Evolutionary conservation across 495 filamentous ascomycete species (phyloP), one percentile per base, ranked within the genome.

Genomic region (Hyaloscypha variabilis): DNA sequence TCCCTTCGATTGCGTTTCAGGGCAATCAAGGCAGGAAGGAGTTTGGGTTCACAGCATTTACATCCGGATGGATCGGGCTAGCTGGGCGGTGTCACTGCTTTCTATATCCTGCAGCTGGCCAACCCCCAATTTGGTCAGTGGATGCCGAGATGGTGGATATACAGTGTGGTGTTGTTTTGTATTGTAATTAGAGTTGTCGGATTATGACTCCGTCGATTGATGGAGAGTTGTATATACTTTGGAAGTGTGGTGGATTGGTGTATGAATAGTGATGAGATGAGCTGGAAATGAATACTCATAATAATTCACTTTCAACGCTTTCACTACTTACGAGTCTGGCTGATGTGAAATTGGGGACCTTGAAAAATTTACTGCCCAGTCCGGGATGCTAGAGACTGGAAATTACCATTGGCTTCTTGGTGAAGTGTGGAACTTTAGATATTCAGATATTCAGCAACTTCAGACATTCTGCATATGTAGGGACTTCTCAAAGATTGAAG

Each of bases 21-120:
- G 21, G 39, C 39, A 46, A 19, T 34, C 1, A 34, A 34, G 31
- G 8, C 14, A 17, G 39, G 36, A 39, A 49, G 58, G 58, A 50
- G 58, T 60, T 60, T 46, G 30, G 56, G 10, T 36, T 29, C 19
- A 25, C 51, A 54, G 51, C 51, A 54, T 54, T 54, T 54, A 54
- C 51, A 54, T 54, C 51, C 23, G 51, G 51, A 54, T 54, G 51
- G 51, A 54, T 46, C 19, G 39, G 23, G 54, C 19, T 55, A 25
- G 28, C 14, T 24, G 52, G 14, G 19, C 21, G 25, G 39, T 46
- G 39, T 46, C 6, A 46, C 13, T 46, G 39, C 39, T 46, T 46
- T 46, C n/a, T 46, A 46, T 46, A 46, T 46, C 39, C 39, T 46
- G 39, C 39, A 17, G 19, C 17, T 14, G 6, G 13, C 39, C 39